phyloP scores from a whole-genome alignment of 75 land plant genomes.

The Sequoia sempervirens region DNA sequence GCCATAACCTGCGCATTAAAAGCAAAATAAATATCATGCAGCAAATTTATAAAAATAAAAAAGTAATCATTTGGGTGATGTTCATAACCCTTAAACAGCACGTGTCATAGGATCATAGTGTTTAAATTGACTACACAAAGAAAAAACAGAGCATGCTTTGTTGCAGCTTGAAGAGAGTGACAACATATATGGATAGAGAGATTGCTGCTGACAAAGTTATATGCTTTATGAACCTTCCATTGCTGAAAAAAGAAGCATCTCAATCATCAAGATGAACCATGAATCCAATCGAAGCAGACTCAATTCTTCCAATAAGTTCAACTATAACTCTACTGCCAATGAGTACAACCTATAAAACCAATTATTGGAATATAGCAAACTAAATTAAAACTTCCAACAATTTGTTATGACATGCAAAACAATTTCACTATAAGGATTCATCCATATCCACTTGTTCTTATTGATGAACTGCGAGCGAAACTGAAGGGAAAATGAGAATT shows the following conservation, averaged over 20 bases:
- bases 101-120: neutral
- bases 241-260: neutral
- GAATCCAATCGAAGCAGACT: neutral
- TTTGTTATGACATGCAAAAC: neutral
- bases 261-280: neutral
- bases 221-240: neutral
- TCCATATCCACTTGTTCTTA: neutral
- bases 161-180: neutral
- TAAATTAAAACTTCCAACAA: neutral
- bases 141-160: neutral
- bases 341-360: neutral
- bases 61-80: neutral
- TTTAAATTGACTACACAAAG: neutral
- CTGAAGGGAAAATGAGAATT: neutral
- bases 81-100: neutral
- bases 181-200: neutral
- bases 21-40: neutral
- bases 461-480: neutral
- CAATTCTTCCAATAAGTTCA: neutral
- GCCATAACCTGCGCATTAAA: constrained; percentile 49
- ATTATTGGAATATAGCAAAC: neutral
- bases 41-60: neutral
- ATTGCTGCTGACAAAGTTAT: neutral
- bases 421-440: neutral
- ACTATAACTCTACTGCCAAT: neutral